Evolutionary conservation across 1,284 basidiomycete species (phyloP).

Genomic region (Pulveroboletus sp.): DNA sequence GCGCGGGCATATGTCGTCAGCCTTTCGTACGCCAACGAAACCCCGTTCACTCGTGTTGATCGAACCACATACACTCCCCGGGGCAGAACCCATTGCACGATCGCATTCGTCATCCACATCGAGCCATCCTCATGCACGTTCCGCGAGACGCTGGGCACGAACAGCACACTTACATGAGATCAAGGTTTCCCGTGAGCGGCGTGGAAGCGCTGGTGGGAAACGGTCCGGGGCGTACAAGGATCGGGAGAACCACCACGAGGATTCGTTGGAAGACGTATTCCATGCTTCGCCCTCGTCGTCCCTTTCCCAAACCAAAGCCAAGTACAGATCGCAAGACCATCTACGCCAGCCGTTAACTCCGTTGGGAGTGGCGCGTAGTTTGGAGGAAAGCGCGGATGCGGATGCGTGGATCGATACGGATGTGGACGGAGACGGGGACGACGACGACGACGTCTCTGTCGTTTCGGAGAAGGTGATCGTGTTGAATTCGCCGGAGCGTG

Average conservation of each 20-base stretch:
- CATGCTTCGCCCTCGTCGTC: neutral
- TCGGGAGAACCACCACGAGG: constrained; percentile 14
- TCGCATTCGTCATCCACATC: constrained; percentile 35
- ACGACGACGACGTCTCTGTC: constrained; percentile 15
- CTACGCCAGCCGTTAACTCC: constrained; percentile 8
- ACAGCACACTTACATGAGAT: constrained; percentile 75
- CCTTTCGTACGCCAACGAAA: constrained; percentile 32
- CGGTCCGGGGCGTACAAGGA: constrained; percentile 10
- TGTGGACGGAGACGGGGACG: too few relatives aligned
- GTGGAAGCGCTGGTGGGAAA: constrained; percentile 14
- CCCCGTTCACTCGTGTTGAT: constrained; percentile 7
- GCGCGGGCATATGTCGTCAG: constrained; percentile 3
- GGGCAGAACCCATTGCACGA: constrained; percentile 21
- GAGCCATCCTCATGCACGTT: constrained; percentile 18
- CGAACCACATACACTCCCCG: constrained; percentile 27
- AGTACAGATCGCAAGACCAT: neutral
- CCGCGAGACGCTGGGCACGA: constrained; percentile 59
- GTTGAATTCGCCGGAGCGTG: constrained; percentile 9
- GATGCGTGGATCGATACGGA: constrained; percentile 36
- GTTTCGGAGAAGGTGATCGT: constrained; percentile 17
- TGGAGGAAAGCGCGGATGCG: constrained; percentile 17
- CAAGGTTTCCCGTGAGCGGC: constrained; percentile 26
- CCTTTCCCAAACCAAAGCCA: neutral
- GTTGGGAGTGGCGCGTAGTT: constrained; percentile 1
- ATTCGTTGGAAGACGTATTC: constrained; percentile 18